Conservation (phyloP, 305 asterid species). For the Salvia sclarea region DNA sequence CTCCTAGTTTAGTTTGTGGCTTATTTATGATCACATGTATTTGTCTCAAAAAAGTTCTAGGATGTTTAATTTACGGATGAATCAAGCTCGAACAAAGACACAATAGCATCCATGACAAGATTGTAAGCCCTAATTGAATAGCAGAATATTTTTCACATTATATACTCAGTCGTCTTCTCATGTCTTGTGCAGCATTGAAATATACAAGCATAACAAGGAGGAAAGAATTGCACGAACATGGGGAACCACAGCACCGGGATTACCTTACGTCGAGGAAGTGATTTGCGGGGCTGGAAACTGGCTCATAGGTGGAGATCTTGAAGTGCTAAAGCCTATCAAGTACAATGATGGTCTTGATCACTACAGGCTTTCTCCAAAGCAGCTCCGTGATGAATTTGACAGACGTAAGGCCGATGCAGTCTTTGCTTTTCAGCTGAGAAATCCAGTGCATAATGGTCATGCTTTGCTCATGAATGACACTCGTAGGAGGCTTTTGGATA, state of each 20-base stretch:
- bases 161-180: neutral
- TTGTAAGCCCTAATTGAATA: neutral
- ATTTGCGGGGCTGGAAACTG: slow-evolving; percentile 69
- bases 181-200: slow-evolving; percentile 55
- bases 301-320: slow-evolving; percentile 88
- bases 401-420: slow-evolving; percentile 77
- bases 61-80: neutral
- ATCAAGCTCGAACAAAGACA: neutral
- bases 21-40: neutral
- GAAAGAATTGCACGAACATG: slow-evolving; percentile 88
- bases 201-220: slow-evolving; percentile 82
- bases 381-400: slow-evolving; percentile 69
- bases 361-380: slow-evolving; percentile 76
- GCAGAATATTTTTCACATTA: neutral
- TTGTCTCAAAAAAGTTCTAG: neutral
- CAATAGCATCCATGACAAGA: neutral
- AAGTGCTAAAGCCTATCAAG: slow-evolving; percentile 67
- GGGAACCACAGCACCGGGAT: slow-evolving; percentile 80
- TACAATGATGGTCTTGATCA: slow-evolving; percentile 83
- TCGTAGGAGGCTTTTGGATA: slow-evolving; percentile 65
- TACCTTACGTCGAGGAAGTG: slow-evolving; percentile 83
- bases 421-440: slow-evolving; percentile 85
- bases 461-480: slow-evolving; percentile 86
- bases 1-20: no score
- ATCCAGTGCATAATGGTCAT: slow-evolving; percentile 87